phyloP scores from a whole-genome alignment of 108 stramenopile species.

The Skeletonema costatum region DNA sequence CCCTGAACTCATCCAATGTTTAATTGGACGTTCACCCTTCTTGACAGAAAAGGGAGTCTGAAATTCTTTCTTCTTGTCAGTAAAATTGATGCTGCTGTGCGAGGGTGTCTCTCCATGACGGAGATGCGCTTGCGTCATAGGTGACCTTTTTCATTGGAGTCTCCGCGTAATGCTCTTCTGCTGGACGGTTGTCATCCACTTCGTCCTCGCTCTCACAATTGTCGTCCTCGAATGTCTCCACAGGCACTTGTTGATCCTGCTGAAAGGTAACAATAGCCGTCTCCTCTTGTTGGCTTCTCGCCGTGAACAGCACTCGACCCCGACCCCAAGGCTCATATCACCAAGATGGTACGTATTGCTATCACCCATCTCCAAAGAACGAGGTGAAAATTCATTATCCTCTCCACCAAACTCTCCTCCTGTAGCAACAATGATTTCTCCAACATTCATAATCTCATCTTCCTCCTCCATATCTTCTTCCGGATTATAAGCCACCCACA shows the following conservation, averaged over 20 bases:
- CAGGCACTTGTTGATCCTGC: background rate
- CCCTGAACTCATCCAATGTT: constrained; percentile 25
- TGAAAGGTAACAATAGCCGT: background rate
- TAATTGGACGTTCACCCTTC: constrained; percentile 23
- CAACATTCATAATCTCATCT: constrained; percentile 25
- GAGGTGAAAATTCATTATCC: background rate
- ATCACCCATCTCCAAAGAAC: background rate
- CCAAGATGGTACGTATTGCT: background rate
- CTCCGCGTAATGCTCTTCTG: too few species aligned
- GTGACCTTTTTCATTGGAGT: background rate
- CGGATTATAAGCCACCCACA: constrained; percentile 36
- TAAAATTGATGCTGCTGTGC: background rate
- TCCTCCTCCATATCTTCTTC: constrained; percentile 23
- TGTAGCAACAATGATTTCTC: constrained; percentile 21
- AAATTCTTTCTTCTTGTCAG: constrained; percentile 11
- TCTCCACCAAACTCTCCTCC: background rate
- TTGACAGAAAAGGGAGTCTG: constrained; percentile 23
- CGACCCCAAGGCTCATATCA: background rate
- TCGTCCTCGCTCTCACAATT: background rate
- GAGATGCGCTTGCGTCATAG: background rate
- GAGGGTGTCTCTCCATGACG: background rate
- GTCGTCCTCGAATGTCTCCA: background rate
- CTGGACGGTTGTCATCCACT: background rate
- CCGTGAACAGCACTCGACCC: background rate
- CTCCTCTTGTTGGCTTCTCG: background rate